Conservation (phyloP, 148 eudicot species). For the Selenicereus undatus region DNA sequence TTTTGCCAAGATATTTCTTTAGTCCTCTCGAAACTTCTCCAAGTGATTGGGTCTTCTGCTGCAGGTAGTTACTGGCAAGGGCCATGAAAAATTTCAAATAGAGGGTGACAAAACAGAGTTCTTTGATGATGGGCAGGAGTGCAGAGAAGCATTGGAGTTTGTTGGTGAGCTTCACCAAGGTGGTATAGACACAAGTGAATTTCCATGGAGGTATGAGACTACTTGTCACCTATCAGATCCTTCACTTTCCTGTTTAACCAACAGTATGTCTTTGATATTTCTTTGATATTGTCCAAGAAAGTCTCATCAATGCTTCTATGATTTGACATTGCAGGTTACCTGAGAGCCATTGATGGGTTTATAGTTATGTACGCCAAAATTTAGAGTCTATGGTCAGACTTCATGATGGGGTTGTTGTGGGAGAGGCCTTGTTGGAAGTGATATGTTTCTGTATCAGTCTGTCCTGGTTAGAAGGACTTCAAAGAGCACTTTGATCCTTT, state of each 20-base stretch:
- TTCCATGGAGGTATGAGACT: constrained; percentile 82
- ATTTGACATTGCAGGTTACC: constrained; percentile 61
- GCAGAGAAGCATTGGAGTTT: constrained; percentile 92
- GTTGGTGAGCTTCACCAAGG: constrained; percentile 98
- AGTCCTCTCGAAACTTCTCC: neutral
- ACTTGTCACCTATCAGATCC: neutral
- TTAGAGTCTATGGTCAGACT: constrained; percentile 12
- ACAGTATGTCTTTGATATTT: neutral
- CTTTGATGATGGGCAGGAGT: constrained; percentile 93
- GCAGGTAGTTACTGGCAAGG: constrained; percentile 97
- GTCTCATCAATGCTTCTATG: neutral
- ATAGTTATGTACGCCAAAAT: neutral
- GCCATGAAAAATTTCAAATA: constrained; percentile 68
- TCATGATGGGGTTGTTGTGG: neutral
- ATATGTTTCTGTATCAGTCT: constrained; percentile 10
- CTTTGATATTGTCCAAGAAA: neutral
- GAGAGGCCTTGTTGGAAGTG: constrained; percentile 5
- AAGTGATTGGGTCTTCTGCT: constrained; percentile 15
- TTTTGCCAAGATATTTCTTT: neutral
- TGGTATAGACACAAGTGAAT: constrained; percentile 98
- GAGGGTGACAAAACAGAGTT: constrained; percentile 79
- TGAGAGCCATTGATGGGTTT: constrained; percentile 64
- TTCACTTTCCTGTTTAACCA: neutral
- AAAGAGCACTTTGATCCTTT: constrained; percentile 8
- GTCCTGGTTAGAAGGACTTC: constrained; percentile 17